Evolutionary conservation across 768 basidiomycete genomes (phyloP).

Genomic region (Tulasnella sp.): DNA sequence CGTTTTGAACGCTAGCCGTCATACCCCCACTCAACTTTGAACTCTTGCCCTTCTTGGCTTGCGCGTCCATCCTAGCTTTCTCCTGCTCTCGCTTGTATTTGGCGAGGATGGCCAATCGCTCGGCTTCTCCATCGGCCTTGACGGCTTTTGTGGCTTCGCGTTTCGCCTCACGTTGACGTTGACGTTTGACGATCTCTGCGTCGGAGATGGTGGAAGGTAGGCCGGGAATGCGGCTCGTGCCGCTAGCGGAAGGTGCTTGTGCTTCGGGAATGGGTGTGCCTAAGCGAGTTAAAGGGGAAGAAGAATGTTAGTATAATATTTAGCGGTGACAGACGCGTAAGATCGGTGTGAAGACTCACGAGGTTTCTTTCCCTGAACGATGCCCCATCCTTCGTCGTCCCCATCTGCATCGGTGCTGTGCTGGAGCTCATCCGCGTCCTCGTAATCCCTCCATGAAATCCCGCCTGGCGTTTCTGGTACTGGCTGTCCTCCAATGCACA

Average conservation of each 20-base stretch:
- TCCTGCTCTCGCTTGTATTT: conserved; percentile 54
- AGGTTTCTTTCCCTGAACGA: conserved; percentile 45
- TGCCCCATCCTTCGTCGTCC: conserved; percentile 68
- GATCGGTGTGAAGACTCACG: conserved; percentile 21
- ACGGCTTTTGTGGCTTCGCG: conserved; percentile 48
- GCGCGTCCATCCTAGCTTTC: conserved; percentile 37
- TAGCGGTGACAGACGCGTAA: too few relatives aligned
- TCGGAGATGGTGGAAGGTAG: neutral
- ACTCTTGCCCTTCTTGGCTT: conserved; percentile 9
- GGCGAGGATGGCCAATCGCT: conserved; percentile 41
- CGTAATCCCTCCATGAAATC: conserved; percentile 70
- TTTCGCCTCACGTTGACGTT: conserved; percentile 55
- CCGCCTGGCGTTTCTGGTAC: conserved; percentile 45
- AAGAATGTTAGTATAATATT: too few relatives aligned
- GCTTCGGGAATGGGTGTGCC: conserved; percentile 1
- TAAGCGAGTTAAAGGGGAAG: neutral
- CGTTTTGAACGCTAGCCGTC: conserved; percentile 20
- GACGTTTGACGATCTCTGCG: conserved; percentile 46
- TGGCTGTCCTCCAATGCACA: conserved; percentile 40
- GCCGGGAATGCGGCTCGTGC: too few relatives aligned
- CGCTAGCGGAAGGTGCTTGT: neutral
- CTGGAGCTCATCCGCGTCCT: conserved; percentile 36
- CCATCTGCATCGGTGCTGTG: conserved; percentile 57
- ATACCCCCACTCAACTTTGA: conserved; percentile 21
- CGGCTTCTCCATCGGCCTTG: conserved; percentile 44